Evolutionary conservation across 2,329 filamentous ascomycete genomes (phyloP).

Genomic region (Pseudogymnoascus verrucosus): DNA sequence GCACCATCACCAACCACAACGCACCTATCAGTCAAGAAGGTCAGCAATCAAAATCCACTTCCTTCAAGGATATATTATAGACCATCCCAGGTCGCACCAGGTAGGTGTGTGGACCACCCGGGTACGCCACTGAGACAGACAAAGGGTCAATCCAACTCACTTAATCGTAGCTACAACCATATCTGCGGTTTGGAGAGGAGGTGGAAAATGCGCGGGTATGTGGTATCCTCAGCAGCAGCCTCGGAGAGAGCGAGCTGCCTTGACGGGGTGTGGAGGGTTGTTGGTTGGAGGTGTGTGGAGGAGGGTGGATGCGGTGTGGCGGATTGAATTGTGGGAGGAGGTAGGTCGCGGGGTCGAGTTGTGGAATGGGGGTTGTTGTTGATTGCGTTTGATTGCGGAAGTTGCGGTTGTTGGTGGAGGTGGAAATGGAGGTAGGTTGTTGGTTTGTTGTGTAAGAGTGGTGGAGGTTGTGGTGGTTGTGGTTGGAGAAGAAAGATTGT

Average conservation of each 20-base stretch:
- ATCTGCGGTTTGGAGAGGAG: not conserved
- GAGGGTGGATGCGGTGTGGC: not conserved
- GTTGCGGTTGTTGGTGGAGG: not conserved
- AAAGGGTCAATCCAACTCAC: slow-evolving; percentile 33
- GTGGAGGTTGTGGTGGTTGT: not conserved
- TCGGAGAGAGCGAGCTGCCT: not conserved
- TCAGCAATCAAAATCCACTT: slow-evolving; percentile 13
- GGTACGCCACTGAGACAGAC: not conserved
- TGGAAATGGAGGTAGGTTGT: too few species aligned
- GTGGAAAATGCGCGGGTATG: not conserved
- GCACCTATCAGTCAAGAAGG: slow-evolving; percentile 57
- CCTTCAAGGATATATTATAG: too few species aligned
- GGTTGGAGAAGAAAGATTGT: not conserved
- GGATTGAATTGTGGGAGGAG: not conserved
- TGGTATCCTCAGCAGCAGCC: not conserved
- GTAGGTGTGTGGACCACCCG: too few species aligned
- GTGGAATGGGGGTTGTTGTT: not conserved
- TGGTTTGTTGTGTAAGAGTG: too few species aligned
- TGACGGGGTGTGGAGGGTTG: not conserved
- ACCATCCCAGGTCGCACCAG: not conserved
- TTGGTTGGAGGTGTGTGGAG: not conserved
- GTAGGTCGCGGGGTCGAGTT: not conserved
- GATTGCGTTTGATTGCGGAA: not conserved
- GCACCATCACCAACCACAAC: slow-evolving; percentile 99
- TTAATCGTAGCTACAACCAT: slow-evolving; percentile 56